These are phyloP conservation scores for Spathaspora gorwiae DNA, from an alignment of 805 yeast genomes.

Conservation along the genomic window DNA sequence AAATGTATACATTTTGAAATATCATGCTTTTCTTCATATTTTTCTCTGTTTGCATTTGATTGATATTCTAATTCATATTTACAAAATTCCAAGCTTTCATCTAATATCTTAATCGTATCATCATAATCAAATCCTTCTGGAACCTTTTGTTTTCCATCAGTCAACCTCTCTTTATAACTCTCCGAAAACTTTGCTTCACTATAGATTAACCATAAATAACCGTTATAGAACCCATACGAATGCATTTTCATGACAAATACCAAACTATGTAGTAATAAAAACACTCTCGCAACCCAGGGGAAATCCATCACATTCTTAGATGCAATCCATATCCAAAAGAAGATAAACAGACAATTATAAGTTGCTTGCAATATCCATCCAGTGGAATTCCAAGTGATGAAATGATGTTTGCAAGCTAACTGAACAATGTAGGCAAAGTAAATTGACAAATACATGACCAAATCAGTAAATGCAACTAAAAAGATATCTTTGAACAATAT, in stretches of 20 bases:
- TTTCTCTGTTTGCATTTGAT: slow-evolving; percentile 26
- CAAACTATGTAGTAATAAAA: slow-evolving; percentile 74
- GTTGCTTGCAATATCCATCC: slow-evolving; percentile 63
- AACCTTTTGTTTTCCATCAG: slow-evolving; percentile 15
- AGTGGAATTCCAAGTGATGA: slow-evolving; percentile 52
- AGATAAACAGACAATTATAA: slow-evolving; percentile 51
- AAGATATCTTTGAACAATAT: slow-evolving; percentile 58
- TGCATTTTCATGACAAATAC: slow-evolving; percentile 94
- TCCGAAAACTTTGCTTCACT: slow-evolving; percentile 52
- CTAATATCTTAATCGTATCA: slow-evolving; percentile 22
- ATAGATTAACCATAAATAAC: slow-evolving; percentile 70
- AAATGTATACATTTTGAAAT: slow-evolving; percentile 9
- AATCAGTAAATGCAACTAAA: slow-evolving; percentile 70
- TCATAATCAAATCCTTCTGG: slow-evolving; percentile 23
- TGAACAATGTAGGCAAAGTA: slow-evolving; percentile 65
- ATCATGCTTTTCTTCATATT: slow-evolving; percentile 2
- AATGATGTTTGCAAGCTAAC: slow-evolving; percentile 38
- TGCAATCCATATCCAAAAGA: slow-evolving; percentile 53
- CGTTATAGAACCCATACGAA: slow-evolving; percentile 88
- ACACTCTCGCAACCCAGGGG: slow-evolving; percentile 91
- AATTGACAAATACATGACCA: slow-evolving; percentile 64
- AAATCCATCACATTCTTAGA: slow-evolving; percentile 42
- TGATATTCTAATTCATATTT: slow-evolving; percentile 64
- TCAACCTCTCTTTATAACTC: slow-evolving; percentile 37
- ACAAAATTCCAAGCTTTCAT: slow-evolving; percentile 62